phyloP scores from a whole-genome alignment of 768 basidiomycete genomes.

The Serpula lacrymans region DNA sequence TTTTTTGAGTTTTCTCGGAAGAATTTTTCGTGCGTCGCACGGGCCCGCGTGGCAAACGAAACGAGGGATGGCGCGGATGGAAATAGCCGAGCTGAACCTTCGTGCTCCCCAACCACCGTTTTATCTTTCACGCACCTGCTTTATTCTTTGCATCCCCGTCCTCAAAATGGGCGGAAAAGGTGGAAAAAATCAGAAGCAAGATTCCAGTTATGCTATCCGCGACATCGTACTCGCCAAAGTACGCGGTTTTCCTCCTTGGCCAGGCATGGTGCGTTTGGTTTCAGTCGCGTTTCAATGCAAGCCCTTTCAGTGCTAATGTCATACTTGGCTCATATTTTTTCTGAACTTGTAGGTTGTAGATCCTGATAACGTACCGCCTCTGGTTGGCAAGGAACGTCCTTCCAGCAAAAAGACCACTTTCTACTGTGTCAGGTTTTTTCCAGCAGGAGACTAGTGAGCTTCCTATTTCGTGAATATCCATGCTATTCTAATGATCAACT shows the following conservation, averaged over 20 bases:
- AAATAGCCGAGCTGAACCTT: constrained; percentile 39
- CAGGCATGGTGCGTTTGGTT: constrained; percentile 74
- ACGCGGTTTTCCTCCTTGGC: constrained; percentile 95
- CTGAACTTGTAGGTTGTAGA: constrained; percentile 66
- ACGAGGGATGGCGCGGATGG: constrained; percentile 34
- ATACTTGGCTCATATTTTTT: constrained; percentile 3
- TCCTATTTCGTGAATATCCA: constrained; percentile 7
- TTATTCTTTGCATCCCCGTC: constrained; percentile 8
- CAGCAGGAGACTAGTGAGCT: constrained; percentile 89
- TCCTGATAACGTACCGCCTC: constrained; percentile 56
- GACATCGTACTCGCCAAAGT: constrained; percentile 92
- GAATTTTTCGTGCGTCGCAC: constrained; percentile 21
- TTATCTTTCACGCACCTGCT: constrained; percentile 32
- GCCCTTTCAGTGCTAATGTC: constrained; percentile 9
- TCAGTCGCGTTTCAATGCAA: constrained; percentile 11
- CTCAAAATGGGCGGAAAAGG: constrained; percentile 51
- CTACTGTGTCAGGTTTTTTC: constrained; percentile 86
- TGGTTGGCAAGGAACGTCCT: constrained; percentile 71
- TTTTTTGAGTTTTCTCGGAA: constrained; percentile 27
- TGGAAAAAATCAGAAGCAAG: constrained; percentile 35
- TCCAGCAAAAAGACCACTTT: constrained; percentile 64
- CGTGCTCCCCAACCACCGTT: constrained; percentile 38
- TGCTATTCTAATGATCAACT: constrained; percentile 8
- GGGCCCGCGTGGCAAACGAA: constrained; percentile 38
- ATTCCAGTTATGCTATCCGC: constrained; percentile 58